A percentile compares a stretch with the other conserved stretches of the same genome.
Evolutionary conservation across 2,329 filamentous ascomycete genomes (phyloP).

Genomic region (Trichoderma pleuroti): DNA sequence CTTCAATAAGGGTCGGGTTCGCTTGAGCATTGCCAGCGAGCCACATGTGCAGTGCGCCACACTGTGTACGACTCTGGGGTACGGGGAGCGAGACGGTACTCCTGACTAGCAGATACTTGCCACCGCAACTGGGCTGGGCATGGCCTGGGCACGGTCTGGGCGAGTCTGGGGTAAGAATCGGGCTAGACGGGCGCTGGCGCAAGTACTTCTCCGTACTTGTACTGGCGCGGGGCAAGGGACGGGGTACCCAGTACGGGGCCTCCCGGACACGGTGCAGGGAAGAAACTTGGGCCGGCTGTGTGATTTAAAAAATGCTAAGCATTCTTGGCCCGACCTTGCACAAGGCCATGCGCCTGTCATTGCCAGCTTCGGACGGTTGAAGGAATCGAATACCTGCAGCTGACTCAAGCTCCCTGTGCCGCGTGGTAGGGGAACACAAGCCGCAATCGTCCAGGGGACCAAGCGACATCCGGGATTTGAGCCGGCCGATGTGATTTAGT

Average conservation of each 20-base stretch:
- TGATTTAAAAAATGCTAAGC: neutral
- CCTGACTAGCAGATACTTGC: conserved; percentile 1
- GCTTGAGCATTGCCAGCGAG: neutral
- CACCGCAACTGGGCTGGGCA: neutral
- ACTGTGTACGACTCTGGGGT: neutral
- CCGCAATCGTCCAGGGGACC: neutral
- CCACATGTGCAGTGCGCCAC: neutral
- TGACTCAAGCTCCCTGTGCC: conserved; percentile 1
- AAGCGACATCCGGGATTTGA: neutral
- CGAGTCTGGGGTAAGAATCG: neutral
- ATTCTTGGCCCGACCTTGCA: neutral
- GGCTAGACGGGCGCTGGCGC: neutral
- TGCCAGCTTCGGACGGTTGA: neutral
- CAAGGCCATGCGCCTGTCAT: neutral
- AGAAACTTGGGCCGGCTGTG: neutral
- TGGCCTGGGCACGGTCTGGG: neutral
- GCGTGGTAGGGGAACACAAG: neutral
- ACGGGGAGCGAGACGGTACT: neutral
- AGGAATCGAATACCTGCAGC: conserved; percentile 13
- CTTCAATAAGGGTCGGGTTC: neutral
- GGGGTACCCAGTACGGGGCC: neutral
- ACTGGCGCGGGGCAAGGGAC: neutral
- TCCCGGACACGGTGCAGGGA: neutral
- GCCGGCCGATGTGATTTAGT: neutral
- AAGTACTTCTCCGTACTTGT: neutral